phyloP scores from a whole-genome alignment of 768 basidiomycete genomes.

The Tricholoma sp. region DNA sequence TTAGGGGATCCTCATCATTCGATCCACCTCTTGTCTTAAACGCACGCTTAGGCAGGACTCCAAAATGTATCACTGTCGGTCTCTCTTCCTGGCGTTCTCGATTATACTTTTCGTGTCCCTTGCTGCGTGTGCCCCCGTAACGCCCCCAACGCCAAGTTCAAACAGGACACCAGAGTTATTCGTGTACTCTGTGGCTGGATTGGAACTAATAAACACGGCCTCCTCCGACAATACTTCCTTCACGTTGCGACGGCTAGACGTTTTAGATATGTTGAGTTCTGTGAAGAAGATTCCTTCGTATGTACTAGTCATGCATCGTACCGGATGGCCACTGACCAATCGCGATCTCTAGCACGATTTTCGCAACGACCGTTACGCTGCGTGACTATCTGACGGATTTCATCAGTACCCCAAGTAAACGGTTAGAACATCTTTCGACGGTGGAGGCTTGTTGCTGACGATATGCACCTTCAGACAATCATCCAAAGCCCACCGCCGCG shows the following conservation, averaged over 20 bases:
- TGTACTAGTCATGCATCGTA: not conserved
- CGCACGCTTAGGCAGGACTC: not conserved
- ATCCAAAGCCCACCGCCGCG: conserved; percentile 7
- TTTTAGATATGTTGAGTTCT: not conserved
- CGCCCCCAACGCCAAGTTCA: not conserved
- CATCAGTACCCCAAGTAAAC: conserved; percentile 7
- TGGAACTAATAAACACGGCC: not conserved
- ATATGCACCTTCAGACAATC: not conserved
- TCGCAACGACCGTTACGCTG: not conserved
- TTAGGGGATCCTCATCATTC: not conserved
- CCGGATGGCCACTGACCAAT: not conserved
- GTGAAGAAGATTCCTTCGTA: not conserved
- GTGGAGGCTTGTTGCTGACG: not conserved
- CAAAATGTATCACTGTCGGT: conserved; percentile 9
- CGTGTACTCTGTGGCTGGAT: not conserved
- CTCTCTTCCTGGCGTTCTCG: conserved; percentile 9
- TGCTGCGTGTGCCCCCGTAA: not conserved
- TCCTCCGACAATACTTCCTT: not conserved
- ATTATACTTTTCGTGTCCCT: conserved; percentile 10
- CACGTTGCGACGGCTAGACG: not conserved
- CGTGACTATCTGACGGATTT: conserved; percentile 4
- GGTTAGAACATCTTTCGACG: not conserved
- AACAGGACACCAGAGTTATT: not conserved
- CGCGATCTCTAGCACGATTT: not conserved
- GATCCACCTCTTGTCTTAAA: not conserved